Percentiles rank a stretch among this genome's conserved stretches.
phyloP scores from a whole-genome alignment of 2,329 filamentous ascomycete species.

The Fusarium clavum region DNA sequence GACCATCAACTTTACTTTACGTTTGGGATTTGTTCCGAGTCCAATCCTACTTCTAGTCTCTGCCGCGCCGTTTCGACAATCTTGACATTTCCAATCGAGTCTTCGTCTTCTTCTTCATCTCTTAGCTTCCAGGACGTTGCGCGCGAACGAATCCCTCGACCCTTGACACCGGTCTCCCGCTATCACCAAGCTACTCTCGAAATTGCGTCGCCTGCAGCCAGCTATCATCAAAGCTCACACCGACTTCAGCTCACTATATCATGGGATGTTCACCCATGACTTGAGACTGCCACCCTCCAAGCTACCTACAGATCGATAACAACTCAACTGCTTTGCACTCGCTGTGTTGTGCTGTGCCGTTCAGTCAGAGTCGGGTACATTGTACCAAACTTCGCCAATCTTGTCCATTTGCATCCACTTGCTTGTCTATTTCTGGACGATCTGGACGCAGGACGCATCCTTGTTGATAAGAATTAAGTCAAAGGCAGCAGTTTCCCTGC shows the following conservation, averaged over 20 bases:
- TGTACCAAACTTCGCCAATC: constrained; percentile 14
- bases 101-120: constrained; percentile 15
- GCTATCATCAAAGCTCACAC: constrained; percentile 36
- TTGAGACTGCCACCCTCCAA: constrained; percentile 34
- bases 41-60: constrained; percentile 31
- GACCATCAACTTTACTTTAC: neutral
- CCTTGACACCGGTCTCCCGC: constrained; percentile 39
- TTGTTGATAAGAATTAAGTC: constrained; percentile 32
- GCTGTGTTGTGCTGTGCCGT: constrained; percentile 17
- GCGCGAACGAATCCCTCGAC: constrained; percentile 32
- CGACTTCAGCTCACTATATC: constrained; percentile 42
- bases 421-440: constrained; percentile 21
- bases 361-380: constrained; percentile 8
- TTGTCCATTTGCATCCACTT: constrained; percentile 27
- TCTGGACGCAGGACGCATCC: constrained; percentile 20
- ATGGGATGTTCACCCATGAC: constrained; percentile 45
- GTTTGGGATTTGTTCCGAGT: constrained; percentile 15
- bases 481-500: constrained; percentile 34
- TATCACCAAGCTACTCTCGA: constrained; percentile 42
- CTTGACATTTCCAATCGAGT: constrained; percentile 10
- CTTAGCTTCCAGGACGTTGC: constrained; percentile 12
- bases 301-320: constrained; percentile 27
- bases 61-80: constrained; percentile 20
- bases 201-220: constrained; percentile 39
- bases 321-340: constrained; percentile 5